Evolutionary conservation across 73 alveolate species (phyloP).

Genomic region (Paramecium primaurelia): DNA sequence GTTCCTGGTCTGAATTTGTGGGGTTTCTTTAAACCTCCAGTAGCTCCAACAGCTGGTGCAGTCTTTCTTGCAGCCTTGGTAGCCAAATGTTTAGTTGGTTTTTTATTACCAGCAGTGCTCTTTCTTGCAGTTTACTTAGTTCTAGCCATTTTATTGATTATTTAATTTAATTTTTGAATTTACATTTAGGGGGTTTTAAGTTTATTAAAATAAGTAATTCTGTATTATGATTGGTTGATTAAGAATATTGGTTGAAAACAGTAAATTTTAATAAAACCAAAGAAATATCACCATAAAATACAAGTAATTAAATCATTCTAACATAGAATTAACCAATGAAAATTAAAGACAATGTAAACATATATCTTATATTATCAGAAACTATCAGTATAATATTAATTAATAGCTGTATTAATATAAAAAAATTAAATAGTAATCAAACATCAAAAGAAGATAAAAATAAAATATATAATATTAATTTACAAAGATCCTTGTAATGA

Average conservation of each 20-base stretch:
- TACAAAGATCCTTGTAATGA: background rate
- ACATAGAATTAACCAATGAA: background rate
- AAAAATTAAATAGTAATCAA: background rate
- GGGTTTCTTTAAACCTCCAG: slow-evolving; percentile 80
- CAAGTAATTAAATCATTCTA: background rate
- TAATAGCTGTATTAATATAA: background rate
- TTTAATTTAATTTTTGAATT: slow-evolving; percentile 21
- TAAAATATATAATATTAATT: background rate
- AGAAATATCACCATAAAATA: background rate
- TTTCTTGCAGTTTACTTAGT: slow-evolving; percentile 73
- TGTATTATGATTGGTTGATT: background rate
- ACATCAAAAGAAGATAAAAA: background rate
- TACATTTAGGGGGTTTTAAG: background rate
- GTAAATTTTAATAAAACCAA: background rate
- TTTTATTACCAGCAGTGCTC: slow-evolving; percentile 74
- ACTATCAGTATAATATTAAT: background rate
- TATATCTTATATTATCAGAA: background rate
- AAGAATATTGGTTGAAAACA: background rate
- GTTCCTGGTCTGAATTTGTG: slow-evolving; percentile 94
- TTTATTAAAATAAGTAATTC: background rate
- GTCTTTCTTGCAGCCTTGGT: slow-evolving; percentile 89
- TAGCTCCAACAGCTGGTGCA: slow-evolving; percentile 72
- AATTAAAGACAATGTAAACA: background rate
- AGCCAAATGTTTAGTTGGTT: slow-evolving; percentile 79
- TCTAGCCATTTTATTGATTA: slow-evolving; percentile 67